Conservation (phyloP, 2,329 filamentous ascomycete species). For the Neonectria ditissima region DNA sequence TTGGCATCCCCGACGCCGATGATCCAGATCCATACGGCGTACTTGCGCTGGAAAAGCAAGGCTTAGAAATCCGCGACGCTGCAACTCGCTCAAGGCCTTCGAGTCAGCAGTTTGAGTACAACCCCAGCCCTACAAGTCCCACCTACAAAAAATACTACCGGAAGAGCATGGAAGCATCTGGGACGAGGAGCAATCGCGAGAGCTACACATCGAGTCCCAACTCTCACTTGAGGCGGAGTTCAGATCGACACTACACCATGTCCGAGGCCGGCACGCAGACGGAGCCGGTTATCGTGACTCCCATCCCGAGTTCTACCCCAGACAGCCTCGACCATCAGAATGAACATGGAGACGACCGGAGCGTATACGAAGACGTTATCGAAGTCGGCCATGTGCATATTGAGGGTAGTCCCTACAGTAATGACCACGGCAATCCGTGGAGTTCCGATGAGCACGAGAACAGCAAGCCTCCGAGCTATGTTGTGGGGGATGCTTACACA, state of each 20-base stretch:
- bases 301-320: constrained; percentile 11
- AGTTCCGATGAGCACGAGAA: constrained; percentile 6
- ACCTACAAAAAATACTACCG: constrained; percentile 52
- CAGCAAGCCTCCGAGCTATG: background rate
- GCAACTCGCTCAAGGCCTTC: constrained; percentile 49
- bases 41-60: constrained; percentile 51
- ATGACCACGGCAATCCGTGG: constrained; percentile 11
- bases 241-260: constrained; percentile 33
- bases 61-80: constrained; percentile 52
- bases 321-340: background rate
- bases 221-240: constrained; percentile 22
- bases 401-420: constrained; percentile 8
- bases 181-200: constrained; percentile 35
- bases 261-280: constrained; percentile 47
- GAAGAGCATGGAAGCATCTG: constrained; percentile 42
- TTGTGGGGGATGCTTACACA: constrained; percentile 4
- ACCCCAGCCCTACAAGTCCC: constrained; percentile 51
- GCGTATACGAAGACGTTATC: constrained; percentile 32
- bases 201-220: constrained; percentile 37
- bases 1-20: constrained; percentile 52
- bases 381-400: constrained; percentile 2
- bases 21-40: constrained; percentile 56
- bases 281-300: constrained; percentile 34
- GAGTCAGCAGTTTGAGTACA: constrained; percentile 52
- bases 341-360: constrained; percentile 7